A percentile compares a stretch with the other conserved stretches of the same genome.
Conservation (phyloP, 441 rosid species). For the Mallotus repandus region DNA sequence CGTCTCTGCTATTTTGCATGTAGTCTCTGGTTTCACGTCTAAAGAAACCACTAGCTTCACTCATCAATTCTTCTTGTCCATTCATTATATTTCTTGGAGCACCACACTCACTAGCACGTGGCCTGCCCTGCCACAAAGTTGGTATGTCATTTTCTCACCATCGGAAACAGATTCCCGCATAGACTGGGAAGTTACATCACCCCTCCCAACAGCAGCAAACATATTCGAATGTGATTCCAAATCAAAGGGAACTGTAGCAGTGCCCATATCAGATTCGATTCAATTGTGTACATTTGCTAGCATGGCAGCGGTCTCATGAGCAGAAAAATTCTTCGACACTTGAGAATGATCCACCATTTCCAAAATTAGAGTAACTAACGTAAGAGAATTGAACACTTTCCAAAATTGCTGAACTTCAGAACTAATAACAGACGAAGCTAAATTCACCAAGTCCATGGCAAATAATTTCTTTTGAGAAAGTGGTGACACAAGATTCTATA, state of each 20-base stretch:
- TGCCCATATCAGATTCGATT: slow-evolving; percentile 44
- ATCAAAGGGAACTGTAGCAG: slow-evolving; percentile 33
- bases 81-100: slow-evolving; percentile 31
- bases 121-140: slow-evolving; percentile 40
- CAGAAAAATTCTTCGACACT: slow-evolving; percentile 41
- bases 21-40: no score
- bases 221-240: slow-evolving; percentile 37
- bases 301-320: slow-evolving; percentile 42
- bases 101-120: slow-evolving; percentile 34
- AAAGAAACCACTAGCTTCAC: slow-evolving; percentile 30
- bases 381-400: no score
- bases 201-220: slow-evolving; percentile 40
- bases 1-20: no score
- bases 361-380: no score
- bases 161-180: slow-evolving; percentile 42
- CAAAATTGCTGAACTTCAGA: no score
- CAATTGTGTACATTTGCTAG: slow-evolving; percentile 40
- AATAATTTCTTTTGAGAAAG: no score
- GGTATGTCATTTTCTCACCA: slow-evolving; percentile 48
- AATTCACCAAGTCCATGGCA: no score
- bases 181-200: slow-evolving; percentile 34
- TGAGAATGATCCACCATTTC: slow-evolving; percentile 51
- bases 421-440: no score
- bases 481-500: no score
- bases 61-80: slow-evolving; percentile 38